phyloP scores from a whole-genome alignment of 495 filamentous ascomycete species.

The Hypoxylon rickii region DNA sequence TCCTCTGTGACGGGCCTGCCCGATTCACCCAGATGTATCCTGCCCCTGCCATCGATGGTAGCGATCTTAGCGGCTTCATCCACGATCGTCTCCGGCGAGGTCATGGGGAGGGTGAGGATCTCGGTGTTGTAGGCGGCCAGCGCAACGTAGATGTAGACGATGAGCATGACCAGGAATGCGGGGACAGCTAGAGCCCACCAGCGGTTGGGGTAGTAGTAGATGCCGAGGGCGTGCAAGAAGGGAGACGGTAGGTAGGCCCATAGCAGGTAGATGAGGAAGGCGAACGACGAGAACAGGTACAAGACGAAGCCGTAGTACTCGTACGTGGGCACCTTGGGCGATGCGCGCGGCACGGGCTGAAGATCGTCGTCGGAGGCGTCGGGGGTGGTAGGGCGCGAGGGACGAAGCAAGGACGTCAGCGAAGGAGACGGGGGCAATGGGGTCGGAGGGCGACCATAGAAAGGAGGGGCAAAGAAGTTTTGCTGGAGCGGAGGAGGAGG shows the following conservation, averaged over 20 bases:
- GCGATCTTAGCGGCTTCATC: conserved; percentile 88
- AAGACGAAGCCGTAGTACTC: conserved; percentile 99
- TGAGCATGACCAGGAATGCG: conserved; percentile 81
- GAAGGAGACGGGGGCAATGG: conserved; percentile 93
- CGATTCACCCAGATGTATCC: conserved; percentile 58
- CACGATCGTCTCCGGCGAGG: conserved; percentile 84
- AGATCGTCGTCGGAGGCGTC: conserved; percentile 87
- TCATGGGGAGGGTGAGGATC: conserved; percentile 81
- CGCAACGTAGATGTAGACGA: conserved; percentile 93
- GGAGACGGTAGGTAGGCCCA: conserved; percentile 94
- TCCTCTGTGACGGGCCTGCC: conserved; percentile 56
- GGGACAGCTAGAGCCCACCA: conserved; percentile 97
- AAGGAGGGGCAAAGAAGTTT: conserved; percentile 79
- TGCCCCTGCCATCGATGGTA: conserved; percentile 73
- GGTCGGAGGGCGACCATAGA: conserved; percentile 85
- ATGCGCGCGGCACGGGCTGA: conserved; percentile 80
- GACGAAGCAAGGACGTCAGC: conserved; percentile 90
- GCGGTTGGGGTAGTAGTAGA: conserved; percentile 94
- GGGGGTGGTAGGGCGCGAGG: conserved; percentile 87
- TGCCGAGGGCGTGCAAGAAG: conserved; percentile 88
- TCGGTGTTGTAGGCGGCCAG: conserved; percentile 89
- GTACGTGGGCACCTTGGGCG: conserved; percentile 93
- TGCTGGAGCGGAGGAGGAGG: conserved; percentile 48
- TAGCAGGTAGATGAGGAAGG: conserved; percentile 86
- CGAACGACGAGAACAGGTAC: conserved; percentile 79